These are phyloP conservation scores for Solanum lignicaule DNA, from an alignment of 257 asterid genomes.

Conservation along the genomic window DNA sequence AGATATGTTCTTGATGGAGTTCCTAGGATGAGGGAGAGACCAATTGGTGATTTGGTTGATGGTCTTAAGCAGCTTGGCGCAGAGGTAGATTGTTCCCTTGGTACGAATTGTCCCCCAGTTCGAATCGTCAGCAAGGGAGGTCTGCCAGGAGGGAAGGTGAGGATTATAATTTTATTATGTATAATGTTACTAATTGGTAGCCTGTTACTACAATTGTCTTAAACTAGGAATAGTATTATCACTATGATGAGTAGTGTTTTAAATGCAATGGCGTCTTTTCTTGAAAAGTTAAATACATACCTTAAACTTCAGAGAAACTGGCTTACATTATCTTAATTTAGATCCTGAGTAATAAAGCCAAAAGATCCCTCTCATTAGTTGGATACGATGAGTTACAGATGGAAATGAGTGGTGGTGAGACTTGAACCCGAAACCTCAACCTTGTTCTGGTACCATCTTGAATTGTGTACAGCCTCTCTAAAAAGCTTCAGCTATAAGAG, in stretches of 20 bases:
- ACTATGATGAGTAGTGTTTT: not conserved
- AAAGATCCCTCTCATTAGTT: not conserved
- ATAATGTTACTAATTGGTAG: not conserved
- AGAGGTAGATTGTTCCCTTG: constrained; percentile 71
- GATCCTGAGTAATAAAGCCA: not conserved
- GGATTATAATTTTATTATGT: constrained; percentile 2
- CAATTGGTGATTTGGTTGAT: constrained; percentile 86
- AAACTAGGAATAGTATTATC: not conserved
- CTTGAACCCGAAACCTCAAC: not conserved
- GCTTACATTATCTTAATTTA: not conserved
- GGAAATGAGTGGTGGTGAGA: not conserved
- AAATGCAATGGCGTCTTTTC: not conserved
- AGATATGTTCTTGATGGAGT: constrained; percentile 97
- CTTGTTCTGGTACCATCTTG: not conserved
- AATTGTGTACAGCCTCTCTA: not conserved
- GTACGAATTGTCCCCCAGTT: constrained; percentile 94
- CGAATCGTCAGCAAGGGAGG: constrained; percentile 92
- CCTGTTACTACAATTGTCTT: not conserved
- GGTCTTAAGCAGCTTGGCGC: constrained; percentile 99
- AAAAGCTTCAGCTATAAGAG: not conserved
- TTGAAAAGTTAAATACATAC: not conserved
- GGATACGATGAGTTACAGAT: not conserved
- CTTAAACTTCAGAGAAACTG: not conserved
- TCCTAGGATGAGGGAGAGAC: constrained; percentile 99
- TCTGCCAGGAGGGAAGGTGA: constrained; percentile 92